Evolutionary conservation across 179 eudicot genomes (phyloP).

Genomic region (Beta corolliflora): DNA sequence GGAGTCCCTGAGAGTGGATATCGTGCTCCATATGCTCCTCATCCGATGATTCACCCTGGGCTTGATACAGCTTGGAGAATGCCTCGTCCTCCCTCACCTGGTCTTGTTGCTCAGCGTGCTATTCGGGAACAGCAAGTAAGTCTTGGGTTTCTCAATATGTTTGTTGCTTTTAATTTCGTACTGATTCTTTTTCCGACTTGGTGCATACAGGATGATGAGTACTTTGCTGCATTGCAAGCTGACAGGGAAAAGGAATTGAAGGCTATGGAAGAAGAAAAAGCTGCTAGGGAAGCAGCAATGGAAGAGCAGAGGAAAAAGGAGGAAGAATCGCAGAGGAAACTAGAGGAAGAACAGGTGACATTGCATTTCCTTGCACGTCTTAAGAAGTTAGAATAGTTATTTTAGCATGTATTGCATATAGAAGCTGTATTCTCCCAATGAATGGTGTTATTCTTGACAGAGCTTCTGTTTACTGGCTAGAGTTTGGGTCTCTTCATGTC

Average conservation of each 20-base stretch:
- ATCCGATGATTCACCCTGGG: conserved; percentile 53
- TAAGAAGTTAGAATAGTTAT: not conserved
- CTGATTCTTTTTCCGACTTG: conserved; percentile 1
- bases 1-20: conserved; percentile 71
- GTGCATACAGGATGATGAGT: conserved; percentile 80
- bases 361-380: conserved; percentile 10
- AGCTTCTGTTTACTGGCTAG: not conserved
- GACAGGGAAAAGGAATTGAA: conserved; percentile 84
- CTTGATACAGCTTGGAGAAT: conserved; percentile 36
- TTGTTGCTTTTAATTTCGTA: not conserved
- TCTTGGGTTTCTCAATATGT: not conserved
- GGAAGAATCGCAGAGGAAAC: conserved; percentile 57
- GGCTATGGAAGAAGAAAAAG: conserved; percentile 66
- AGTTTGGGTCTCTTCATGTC: not conserved
- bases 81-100: conserved; percentile 90
- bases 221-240: conserved; percentile 93
- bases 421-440: conserved; percentile 3
- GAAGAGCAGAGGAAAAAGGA: conserved; percentile 66
- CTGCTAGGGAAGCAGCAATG: conserved; percentile 67
- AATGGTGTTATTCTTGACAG: not conserved
- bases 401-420: not conserved
- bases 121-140: conserved; percentile 86
- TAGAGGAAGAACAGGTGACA: conserved; percentile 77
- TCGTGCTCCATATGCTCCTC: conserved; percentile 57
- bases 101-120: conserved; percentile 80